Evolutionary conservation across 148 eudicot species (phyloP).

Genomic region (Fagopyrum homotropicum): DNA sequence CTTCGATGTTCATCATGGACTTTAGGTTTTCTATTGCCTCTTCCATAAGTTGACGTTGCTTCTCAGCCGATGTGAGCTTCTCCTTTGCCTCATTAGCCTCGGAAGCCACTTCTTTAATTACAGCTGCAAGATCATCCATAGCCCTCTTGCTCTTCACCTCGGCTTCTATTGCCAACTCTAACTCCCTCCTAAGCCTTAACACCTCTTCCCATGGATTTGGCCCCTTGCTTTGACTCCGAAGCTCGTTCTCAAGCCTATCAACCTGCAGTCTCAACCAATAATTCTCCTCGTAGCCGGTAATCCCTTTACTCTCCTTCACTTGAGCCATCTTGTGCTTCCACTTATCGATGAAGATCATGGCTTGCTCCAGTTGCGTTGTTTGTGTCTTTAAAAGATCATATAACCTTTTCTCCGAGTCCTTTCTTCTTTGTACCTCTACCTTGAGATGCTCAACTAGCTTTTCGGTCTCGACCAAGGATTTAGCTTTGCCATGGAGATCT

Average conservation of each 20-base stretch:
- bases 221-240: neutral
- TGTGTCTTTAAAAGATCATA: neutral
- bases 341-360: slow-evolving; percentile 1
- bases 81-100: neutral
- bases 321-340: neutral
- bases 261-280: neutral
- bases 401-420: neutral
- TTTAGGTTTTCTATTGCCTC: neutral
- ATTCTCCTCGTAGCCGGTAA: slow-evolving; percentile 7
- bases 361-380: neutral
- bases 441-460: neutral
- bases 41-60: neutral
- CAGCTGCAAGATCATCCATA: slow-evolving; percentile 9
- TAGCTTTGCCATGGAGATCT: neutral
- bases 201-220: neutral
- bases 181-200: slow-evolving; percentile 1
- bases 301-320: neutral
- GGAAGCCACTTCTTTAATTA: neutral
- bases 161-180: neutral
- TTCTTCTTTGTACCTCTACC: neutral
- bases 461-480: neutral
- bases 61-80: neutral
- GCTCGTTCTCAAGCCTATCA: slow-evolving; percentile 5
- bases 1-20: neutral
- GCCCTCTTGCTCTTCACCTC: slow-evolving; percentile 9